A percentile compares a stretch with the other conserved stretches of the same genome.
These are phyloP conservation scores for Kwoniella sp. DNA, from an alignment of 768 basidiomycete genomes.

Conservation along the genomic window DNA sequence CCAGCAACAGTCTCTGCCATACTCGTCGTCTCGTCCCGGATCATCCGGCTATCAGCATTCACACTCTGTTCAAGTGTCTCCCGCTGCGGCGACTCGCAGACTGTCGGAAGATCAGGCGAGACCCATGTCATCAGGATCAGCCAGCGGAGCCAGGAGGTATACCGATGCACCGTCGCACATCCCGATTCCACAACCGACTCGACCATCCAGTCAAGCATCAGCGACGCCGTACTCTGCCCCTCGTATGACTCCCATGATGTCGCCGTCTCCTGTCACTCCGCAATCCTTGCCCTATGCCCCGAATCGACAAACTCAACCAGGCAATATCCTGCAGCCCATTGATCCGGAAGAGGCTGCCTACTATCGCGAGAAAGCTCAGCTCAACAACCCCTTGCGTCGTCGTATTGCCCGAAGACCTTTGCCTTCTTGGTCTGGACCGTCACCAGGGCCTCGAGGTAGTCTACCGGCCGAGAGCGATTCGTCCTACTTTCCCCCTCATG, in stretches of 20 bases:
- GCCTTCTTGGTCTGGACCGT: constrained; percentile 38
- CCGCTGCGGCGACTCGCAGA: constrained; percentile 1
- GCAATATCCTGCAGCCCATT: constrained; percentile 26
- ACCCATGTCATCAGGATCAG: constrained; percentile 26
- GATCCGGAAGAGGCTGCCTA: constrained; percentile 24
- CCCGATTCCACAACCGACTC: background rate
- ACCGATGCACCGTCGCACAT: background rate
- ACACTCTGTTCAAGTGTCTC: constrained; percentile 1
- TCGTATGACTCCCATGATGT: constrained; percentile 13
- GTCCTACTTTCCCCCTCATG: constrained; percentile 38
- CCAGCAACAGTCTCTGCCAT: constrained; percentile 16
- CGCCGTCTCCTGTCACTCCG: constrained; percentile 25
- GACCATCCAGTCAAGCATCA: constrained; percentile 12
- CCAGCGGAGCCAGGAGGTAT: constrained; percentile 1
- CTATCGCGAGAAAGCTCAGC: constrained; percentile 7
- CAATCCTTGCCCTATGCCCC: constrained; percentile 28
- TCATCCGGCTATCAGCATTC: constrained; percentile 13
- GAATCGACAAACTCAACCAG: constrained; percentile 17
- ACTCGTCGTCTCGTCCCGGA: constrained; percentile 11
- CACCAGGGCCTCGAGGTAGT: constrained; percentile 13
- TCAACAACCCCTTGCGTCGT: constrained; percentile 39
- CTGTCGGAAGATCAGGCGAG: constrained; percentile 19
- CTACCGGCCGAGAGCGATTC: constrained; percentile 25
- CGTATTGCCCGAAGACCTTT: constrained; percentile 15
- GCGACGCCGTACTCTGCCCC: constrained; percentile 7